Evolutionary conservation across 1,139 yeast species (phyloP).

Genomic region (Protomyces arabidopsidicola): DNA sequence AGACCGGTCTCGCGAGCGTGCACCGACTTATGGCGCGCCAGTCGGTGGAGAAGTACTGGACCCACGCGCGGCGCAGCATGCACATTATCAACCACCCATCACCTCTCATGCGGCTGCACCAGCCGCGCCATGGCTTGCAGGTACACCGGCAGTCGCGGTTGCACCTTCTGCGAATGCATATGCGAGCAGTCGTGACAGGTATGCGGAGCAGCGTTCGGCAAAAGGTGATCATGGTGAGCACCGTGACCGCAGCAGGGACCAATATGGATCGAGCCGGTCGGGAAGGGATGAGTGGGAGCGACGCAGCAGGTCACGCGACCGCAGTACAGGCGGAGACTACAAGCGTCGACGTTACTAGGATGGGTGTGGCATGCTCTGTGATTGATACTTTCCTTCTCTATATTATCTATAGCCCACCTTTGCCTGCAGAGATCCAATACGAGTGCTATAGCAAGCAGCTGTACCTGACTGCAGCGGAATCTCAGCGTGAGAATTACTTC

Average conservation of each 20-base stretch:
- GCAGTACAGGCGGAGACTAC: constrained; percentile 5
- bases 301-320: neutral
- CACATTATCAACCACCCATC: constrained; percentile 3
- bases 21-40: neutral
- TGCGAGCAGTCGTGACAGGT: neutral
- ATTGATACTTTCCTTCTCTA: too few species aligned
- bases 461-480: neutral
- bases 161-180: constrained; percentile 5
- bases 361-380: neutral
- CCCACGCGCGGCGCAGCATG: constrained; percentile 21
- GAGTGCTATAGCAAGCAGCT: too few species aligned
- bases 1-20: neutral
- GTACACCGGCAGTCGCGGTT: neutral
- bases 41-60: constrained; percentile 6
- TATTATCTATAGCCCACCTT: too few species aligned
- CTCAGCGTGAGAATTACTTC: neutral
- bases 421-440: too few species aligned
- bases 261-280: neutral
- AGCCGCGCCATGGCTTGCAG: constrained; percentile 20
- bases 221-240: neutral
- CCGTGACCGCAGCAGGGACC: neutral
- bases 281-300: neutral
- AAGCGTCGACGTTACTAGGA: constrained; percentile 15
- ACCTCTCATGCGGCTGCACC: constrained; percentile 10
- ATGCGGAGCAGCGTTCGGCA: neutral